Base-by-base conservation (phyloP, 2,329 filamentous ascomycete genomes). In the Xylariaceae sp. region DNA sequence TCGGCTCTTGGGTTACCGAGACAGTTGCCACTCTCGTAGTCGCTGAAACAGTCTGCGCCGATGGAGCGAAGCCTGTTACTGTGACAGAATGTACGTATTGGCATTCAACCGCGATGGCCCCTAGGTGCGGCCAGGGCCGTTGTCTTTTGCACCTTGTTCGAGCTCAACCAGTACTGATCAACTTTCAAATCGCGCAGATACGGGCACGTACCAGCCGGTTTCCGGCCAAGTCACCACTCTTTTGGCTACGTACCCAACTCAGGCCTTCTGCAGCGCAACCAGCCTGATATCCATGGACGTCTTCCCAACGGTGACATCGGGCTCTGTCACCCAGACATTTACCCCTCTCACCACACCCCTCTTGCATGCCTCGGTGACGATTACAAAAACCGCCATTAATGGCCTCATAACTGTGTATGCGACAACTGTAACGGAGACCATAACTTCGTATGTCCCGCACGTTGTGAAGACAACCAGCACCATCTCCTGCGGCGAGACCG, bases 11-110 rank as follows among this genome's bases (percentile, higher is more conserved):
- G 7, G 32, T 15, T 10, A 34, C 32, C 32, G 40, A n/a, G 21
- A 51, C 51, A n/a, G 39, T 54, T n/a, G 54, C 51, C 5, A 57
- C 51, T 21, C 48, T 32, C n/a, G 21, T 26, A 2, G 54, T 49
- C 18, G 45, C 41, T 8, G 42, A 41, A 26, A 52, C 45, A 21
- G 52, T 52, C 15, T 57, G 55, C 42, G 36, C 52, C 6, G 32
- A 45, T 30, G 48, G 41, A 42, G 53, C 21, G 12, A 53, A 55
- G 12, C 53, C 49, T 22, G 16, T 46, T 13, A 58, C 49, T 4
- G 52, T 55, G 16, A 55, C 55, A 6, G 13, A 47, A 10, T 58
- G 46, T 52, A 49, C 18, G 53, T 55, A 43, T 42, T 42, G 13
- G 18, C 19, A 15, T 10, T 37, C 21, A 26, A 26, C n/a, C 15